Percentiles rank a stretch among this genome's conserved stretches.
Conservation (phyloP, 345 rosid species). For the Zanthoxylum bungeanum region DNA sequence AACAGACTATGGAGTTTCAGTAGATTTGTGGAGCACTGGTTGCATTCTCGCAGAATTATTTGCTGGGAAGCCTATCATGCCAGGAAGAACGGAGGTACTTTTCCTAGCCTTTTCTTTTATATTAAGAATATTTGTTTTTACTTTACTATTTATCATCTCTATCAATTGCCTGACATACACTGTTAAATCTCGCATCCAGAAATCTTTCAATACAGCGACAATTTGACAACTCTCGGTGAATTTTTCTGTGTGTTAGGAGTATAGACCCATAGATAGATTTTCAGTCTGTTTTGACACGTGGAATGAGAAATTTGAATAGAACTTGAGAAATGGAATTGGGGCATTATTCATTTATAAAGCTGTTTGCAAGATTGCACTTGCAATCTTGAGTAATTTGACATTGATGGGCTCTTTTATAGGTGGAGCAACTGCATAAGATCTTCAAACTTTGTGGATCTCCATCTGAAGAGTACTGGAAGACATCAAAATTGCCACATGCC, state of each 20-base stretch:
- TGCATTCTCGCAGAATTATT: constrained; percentile 64
- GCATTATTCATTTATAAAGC: not conserved
- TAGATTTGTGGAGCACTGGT: constrained; percentile 61
- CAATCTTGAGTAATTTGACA: not conserved
- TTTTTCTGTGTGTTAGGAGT: not conserved
- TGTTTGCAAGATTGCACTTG: not conserved
- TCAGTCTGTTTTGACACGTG: not conserved
- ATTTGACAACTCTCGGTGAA: not conserved
- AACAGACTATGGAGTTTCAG: constrained; percentile 46
- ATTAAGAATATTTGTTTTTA: not conserved
- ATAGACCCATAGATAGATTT: not conserved
- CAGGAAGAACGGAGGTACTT: constrained; percentile 61
- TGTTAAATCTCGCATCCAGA: not conserved
- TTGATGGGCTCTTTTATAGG: constrained; percentile 25
- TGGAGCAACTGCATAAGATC: constrained; percentile 59
- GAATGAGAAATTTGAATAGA: not conserved
- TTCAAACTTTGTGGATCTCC: constrained; percentile 69
- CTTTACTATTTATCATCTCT: not conserved
- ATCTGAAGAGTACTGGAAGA: constrained; percentile 55
- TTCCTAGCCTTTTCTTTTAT: not conserved
- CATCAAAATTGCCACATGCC: constrained; percentile 51
- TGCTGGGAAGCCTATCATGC: constrained; percentile 62
- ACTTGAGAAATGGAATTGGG: not conserved
- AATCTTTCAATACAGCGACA: not conserved
- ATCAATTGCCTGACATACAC: not conserved